Conservation (phyloP, 1,284 basidiomycete species). For the Rhodotorula sp. region DNA sequence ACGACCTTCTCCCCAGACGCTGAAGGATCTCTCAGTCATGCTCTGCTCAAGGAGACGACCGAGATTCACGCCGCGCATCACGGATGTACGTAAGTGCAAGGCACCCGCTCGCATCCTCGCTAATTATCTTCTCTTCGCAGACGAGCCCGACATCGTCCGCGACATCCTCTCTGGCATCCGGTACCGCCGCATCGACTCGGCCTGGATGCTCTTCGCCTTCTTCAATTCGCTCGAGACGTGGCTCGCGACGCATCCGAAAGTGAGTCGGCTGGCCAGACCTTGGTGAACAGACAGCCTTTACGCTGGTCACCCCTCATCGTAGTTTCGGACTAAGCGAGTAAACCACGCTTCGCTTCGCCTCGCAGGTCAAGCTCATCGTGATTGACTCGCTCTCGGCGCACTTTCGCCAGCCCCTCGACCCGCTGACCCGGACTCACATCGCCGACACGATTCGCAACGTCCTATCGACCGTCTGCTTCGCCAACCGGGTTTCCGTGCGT, state of each 20-base stretch:
- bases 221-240: slow-evolving; percentile 23
- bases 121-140: not conserved
- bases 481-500: slow-evolving; percentile 19
- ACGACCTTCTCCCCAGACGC: slow-evolving; percentile 11
- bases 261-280: not conserved
- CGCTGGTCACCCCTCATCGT: not conserved
- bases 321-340: no score
- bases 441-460: slow-evolving; percentile 16
- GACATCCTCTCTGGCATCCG: slow-evolving; percentile 11
- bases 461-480: slow-evolving; percentile 6
- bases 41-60: slow-evolving; percentile 17
- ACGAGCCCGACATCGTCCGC: not conserved
- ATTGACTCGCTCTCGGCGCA: slow-evolving; percentile 32
- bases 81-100: not conserved
- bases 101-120: no score
- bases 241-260: slow-evolving; percentile 17
- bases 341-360: no score
- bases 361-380: slow-evolving; percentile 34
- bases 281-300: no score
- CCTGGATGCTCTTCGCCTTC: slow-evolving; percentile 27
- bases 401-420: slow-evolving; percentile 25
- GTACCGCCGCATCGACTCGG: slow-evolving; percentile 32
- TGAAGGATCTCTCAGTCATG: slow-evolving; percentile 31
- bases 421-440: slow-evolving; percentile 10
- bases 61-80: slow-evolving; percentile 16